These are phyloP conservation scores for Saccharomyces hybrid DNA, from an alignment of 1,139 yeast genomes.

Conservation along the genomic window DNA sequence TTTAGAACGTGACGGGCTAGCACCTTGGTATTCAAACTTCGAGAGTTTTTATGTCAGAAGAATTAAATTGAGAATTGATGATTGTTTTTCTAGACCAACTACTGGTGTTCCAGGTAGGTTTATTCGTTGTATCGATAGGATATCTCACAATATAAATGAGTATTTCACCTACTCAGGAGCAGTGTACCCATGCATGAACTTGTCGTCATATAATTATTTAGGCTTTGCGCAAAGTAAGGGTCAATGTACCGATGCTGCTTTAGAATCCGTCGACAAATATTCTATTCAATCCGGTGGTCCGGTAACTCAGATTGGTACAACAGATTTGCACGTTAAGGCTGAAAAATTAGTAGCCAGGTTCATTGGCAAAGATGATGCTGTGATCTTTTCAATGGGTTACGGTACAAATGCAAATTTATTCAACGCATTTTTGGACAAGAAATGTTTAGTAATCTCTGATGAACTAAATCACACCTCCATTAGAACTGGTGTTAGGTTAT, in stretches of 20 bases:
- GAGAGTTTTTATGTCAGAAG: constrained; percentile 92
- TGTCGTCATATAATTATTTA: constrained; percentile 85
- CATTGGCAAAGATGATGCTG: constrained; percentile 84
- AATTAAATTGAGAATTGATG: constrained; percentile 82
- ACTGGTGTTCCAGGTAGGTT: constrained; percentile 96
- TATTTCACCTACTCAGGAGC: constrained; percentile 65
- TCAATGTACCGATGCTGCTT: constrained; percentile 75
- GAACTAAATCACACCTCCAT: constrained; percentile 93
- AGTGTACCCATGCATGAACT: constrained; percentile 68
- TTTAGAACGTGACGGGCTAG: constrained; percentile 78
- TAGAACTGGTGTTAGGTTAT: constrained; percentile 85
- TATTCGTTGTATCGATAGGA: constrained; percentile 72
- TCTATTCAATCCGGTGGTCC: constrained; percentile 81
- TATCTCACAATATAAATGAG: constrained; percentile 51
- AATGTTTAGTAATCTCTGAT: constrained; percentile 87
- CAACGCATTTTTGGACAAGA: constrained; percentile 73
- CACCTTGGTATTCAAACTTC: constrained; percentile 92
- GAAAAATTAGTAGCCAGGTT: constrained; percentile 76
- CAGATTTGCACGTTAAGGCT: constrained; percentile 65
- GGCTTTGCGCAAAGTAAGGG: constrained; percentile 98
- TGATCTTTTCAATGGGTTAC: constrained; percentile 88
- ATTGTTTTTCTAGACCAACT: constrained; percentile 91
- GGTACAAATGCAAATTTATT: constrained; percentile 94
- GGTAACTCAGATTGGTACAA: constrained; percentile 65
- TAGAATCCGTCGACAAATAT: constrained; percentile 51